Evolutionary conservation across 305 asterid species (phyloP), one percentile per base, ranked within the genome.

Genomic region (Caryopteris hybrid): DNA sequence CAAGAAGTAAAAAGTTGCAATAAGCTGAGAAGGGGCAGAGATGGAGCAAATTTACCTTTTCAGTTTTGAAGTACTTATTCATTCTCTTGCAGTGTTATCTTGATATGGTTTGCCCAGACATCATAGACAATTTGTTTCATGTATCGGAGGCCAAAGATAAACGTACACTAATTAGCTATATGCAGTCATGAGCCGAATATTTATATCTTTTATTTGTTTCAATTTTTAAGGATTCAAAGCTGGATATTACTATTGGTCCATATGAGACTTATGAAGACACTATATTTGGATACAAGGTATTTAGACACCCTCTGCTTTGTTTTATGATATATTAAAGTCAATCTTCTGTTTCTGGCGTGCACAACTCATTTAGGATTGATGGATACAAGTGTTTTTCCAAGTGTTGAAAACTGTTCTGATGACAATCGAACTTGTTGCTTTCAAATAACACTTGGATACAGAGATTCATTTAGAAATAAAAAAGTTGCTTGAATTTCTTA

Each of bases 201-300:
- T 46, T 66, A 8, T 51, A 36, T 48, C 6, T 61, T 2, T 69
- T 58, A 48, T 29, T 57, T 66, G 50, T 55, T 60, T 69, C 50
- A 57, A 45, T 9, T 59, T 61, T 81, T 57, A 74, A 93, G 99
- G 96, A 94, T 74, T 94, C 99, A 50, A 88, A 84, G 86, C 82
- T 94, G 82, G 99, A 94, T 76, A 64, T 94, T 66, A 94, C 99
- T 48, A 89, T 91, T 68, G 99, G 99, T 21, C 99, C 99, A 5
- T 94, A 94, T 61, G 99, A 94, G 88, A 94, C 99, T 5, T 94
- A 91, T 58, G 99, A 94, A 85, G 99, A 94, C 72, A 55, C 85
- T 70, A 78, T 89, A 50, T 94, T 94, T 63, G 99, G 99, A 59
- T 91, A 91, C 80, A 91, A 94, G 99, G 99, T 93, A 92, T 51